Conservation (phyloP, 257 asterid genomes). For the Primulina tabacum region DNA sequence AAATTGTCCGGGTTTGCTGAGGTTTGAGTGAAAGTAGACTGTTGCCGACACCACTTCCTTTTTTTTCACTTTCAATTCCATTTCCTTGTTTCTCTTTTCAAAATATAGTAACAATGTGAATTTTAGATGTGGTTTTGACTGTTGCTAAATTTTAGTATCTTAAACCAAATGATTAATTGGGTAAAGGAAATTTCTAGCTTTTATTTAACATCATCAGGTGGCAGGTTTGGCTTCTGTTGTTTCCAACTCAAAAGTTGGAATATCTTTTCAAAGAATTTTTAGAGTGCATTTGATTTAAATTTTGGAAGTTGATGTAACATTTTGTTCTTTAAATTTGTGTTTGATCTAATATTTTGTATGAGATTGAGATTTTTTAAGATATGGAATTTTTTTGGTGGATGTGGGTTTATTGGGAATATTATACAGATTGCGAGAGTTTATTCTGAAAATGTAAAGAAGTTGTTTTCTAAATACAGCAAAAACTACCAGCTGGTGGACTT, state of each 20-base stretch:
- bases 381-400: too few species aligned
- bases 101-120: too few species aligned
- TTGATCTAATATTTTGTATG: neutral
- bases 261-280: neutral
- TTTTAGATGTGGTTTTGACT: neutral
- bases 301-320: neutral
- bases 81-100: conserved; percentile 2
- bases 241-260: neutral
- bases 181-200: neutral
- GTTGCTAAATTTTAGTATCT: neutral
- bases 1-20: neutral
- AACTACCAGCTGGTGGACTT: too few species aligned
- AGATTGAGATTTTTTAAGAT: too few species aligned
- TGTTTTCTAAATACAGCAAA: too few species aligned
- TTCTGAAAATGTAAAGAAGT: too few species aligned
- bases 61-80: neutral
- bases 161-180: neutral
- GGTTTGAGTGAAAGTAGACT: neutral
- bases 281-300: neutral
- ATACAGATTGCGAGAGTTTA: too few species aligned
- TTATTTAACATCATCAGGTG: neutral
- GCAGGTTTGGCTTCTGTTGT: neutral
- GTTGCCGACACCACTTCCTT: neutral
- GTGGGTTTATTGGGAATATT: too few species aligned
- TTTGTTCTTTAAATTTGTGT: neutral